Percentiles rank a stretch among this genome's conserved stretches.
phyloP scores from a whole-genome alignment of 306 rosid species.

The Begonia masoniana region DNA sequence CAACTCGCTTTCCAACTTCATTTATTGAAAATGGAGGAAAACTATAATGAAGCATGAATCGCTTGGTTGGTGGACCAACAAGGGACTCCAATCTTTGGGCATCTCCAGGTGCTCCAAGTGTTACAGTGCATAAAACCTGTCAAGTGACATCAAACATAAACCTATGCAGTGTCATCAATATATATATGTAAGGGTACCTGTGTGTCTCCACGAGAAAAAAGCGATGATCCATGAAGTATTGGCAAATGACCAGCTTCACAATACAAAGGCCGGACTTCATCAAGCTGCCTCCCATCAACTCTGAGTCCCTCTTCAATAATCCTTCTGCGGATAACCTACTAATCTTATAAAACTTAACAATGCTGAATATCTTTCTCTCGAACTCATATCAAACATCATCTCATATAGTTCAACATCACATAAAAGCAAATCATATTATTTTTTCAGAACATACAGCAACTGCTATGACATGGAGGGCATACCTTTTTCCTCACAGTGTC shows the following conservation, averaged over 20 bases:
- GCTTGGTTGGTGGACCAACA: conserved; percentile 77
- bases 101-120: conserved; percentile 90
- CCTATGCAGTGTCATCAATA: background rate
- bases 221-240: conserved; percentile 71
- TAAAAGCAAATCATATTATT: too few species aligned
- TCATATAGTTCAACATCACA: too few species aligned
- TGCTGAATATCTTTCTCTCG: background rate
- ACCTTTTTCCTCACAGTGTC: conserved; percentile 93
- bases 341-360: conserved; percentile 16
- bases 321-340: conserved; percentile 79
- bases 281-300: conserved; percentile 79
- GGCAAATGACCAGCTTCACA: conserved; percentile 72
- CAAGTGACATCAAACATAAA: conserved; percentile 10
- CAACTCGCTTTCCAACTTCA: conserved; percentile 86
- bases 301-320: conserved; percentile 70
- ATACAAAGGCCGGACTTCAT: conserved; percentile 93
- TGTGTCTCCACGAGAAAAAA: conserved; percentile 87
- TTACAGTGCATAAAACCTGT: conserved; percentile 92
- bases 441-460: too few species aligned
- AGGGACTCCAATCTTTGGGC: conserved; percentile 85
- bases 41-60: conserved; percentile 97
- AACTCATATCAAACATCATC: too few species aligned
- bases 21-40: conserved; percentile 91
- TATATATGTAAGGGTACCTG: conserved; percentile 38
- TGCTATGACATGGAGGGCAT: conserved; percentile 1